A percentile compares a stretch with the other conserved stretches of the same genome.
phyloP scores from a whole-genome alignment of 495 filamentous ascomycete genomes.

The Daldinia concentrica region DNA sequence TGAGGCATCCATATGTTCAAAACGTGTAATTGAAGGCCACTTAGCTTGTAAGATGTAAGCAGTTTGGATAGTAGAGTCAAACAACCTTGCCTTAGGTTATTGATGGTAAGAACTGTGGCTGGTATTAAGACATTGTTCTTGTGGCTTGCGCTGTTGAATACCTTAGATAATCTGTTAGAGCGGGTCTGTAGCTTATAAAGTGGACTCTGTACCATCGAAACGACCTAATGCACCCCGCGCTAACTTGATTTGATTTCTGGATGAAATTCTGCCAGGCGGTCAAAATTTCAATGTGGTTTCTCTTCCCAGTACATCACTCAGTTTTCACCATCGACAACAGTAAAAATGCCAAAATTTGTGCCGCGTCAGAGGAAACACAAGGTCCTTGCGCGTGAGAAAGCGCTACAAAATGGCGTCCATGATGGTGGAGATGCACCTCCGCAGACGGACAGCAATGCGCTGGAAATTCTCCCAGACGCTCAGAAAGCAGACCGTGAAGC shows the following conservation, averaged over 20 bases:
- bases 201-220: not conserved
- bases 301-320: constrained; percentile 5
- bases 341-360: constrained; percentile 77
- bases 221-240: constrained; percentile 39
- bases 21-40: not conserved
- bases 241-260: constrained; percentile 21
- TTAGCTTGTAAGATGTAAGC: not conserved
- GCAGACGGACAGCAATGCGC: constrained; percentile 72
- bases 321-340: constrained; percentile 21
- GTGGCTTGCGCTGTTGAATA: not conserved
- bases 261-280: constrained; percentile 59
- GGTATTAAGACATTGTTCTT: not conserved
- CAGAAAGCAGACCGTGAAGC: constrained; percentile 73
- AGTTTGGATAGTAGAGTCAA: not conserved
- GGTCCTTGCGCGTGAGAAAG: constrained; percentile 63
- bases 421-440: constrained; percentile 36
- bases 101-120: not conserved
- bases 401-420: constrained; percentile 51
- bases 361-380: constrained; percentile 85
- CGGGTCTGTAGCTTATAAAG: not conserved
- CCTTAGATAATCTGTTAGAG: too few relatives aligned
- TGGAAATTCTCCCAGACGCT: constrained; percentile 71
- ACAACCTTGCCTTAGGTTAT: too few relatives aligned
- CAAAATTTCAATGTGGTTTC: constrained; percentile 51
- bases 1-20: constrained; percentile 36